Base-by-base conservation (phyloP, 371 early-diverging fungal genomes). In the Apophysomyces trapeziformis region DNA sequence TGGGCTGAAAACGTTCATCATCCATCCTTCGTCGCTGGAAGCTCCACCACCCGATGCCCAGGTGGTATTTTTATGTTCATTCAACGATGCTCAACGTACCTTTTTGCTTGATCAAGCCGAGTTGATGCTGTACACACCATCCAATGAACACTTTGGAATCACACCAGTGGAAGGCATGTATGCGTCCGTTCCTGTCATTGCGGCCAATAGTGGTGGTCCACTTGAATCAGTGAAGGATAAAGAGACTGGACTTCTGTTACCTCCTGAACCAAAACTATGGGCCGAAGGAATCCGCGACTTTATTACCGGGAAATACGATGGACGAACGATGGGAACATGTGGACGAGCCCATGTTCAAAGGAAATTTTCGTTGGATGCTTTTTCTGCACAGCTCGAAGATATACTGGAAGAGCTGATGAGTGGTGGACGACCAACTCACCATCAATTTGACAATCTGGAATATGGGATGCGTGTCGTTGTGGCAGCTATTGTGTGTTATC, bases 101-200 rank as follows among this genome's bases (percentile, higher is more conserved):
- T 90, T 74, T 60, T 74, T 98, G 26, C 76, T 98, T n/a, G 66
- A 79, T 1, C 64, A 73, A 3, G 85, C 95, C 1, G 64, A 72
- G 8, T 81, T 89, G 4, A 77, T 96, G 35, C 68, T 97, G 1
- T 98, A 98, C 78, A 98, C 99, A 16, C 99, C 99, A 11, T 80
- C 86, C 14, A 87, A 92, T 70, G 99, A 98, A 74, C 98, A 98
- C 71, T 95, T 98, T 74, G 98, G 98, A 0, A 96, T 98, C 60
- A 95, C 95, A 12, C 99, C 99, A 4, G 87, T 98, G 0, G 99
- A 98, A 71, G 94, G 95, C 60, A 97, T 98, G 99, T 95, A 93
- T 75, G 85, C 87, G 39, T 75, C 81, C 18, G 72, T 93, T 13
- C 97, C 97, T 0, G 96, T 97, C 1, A 85, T 98, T 18, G 98